phyloP scores from a whole-genome alignment of 2,329 filamentous ascomycete species.

The Nemania abortiva region DNA sequence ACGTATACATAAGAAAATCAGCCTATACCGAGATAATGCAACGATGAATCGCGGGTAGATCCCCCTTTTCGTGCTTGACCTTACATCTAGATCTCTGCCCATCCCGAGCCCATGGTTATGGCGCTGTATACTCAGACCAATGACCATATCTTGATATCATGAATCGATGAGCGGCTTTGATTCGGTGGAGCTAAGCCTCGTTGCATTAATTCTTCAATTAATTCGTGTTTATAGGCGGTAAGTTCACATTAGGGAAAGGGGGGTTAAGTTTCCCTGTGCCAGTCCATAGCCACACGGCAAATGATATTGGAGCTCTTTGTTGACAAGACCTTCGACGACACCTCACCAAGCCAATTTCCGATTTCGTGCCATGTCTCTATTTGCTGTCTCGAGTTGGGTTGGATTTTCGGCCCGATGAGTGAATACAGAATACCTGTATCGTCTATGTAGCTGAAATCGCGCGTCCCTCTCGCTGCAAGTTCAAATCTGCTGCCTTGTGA shows the following conservation, averaged over 20 bases:
- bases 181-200: background rate
- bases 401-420: background rate
- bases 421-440: background rate
- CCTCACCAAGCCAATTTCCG: background rate
- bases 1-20: background rate
- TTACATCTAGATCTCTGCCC: background rate
- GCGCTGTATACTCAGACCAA: background rate
- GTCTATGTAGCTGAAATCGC: background rate
- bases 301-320: background rate
- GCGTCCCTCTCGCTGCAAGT: background rate
- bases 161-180: background rate
- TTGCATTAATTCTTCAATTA: background rate
- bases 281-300: background rate
- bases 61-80: background rate
- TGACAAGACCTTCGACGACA: background rate
- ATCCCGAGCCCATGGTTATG: background rate
- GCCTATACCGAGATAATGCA: background rate
- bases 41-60: background rate
- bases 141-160: background rate
- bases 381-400: background rate
- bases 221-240: background rate
- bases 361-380: background rate
- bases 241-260: background rate
- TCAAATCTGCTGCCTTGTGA: slow-evolving; percentile 1
- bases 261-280: background rate